Evolutionary conservation across 306 rosid species (phyloP), one percentile per base, ranked within the genome.

Genomic region (Cucumis hystrix): DNA sequence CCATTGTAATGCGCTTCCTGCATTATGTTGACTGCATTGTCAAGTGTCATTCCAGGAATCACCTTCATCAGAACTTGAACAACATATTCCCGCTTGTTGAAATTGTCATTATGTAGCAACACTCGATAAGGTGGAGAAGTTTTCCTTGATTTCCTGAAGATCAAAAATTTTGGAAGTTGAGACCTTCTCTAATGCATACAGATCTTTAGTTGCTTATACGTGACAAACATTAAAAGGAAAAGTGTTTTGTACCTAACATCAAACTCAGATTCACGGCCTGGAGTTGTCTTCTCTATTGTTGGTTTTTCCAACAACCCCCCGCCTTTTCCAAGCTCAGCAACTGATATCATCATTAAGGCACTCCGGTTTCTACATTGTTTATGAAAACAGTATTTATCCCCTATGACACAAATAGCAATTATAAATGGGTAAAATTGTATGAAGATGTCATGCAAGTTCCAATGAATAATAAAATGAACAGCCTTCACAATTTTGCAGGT

Each of bases 31-130:
- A 93, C 97, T 1, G 98, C 98, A 81, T 69, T 88, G 85, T 93
- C 98, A 54, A 93, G 37, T 4, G 96, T 91, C 98, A 93, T 93
- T 83, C 96, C 98, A 0, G 97, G 98, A 76, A 93, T 93, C 62
- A 93, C 98, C 82, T 93, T 93, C 98, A 93, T 91, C 83, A 93
- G 77, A 71, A 93, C 98, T 85, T 93, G 96, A 54, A 93, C 98
- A 45, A 93, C 98, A 30, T 93, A 93, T 85, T 93, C 97, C 58
- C 98, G 81, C 88, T 91, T 93, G 77, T 93, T 93, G 43, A 39
- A 90, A 86, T 91, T 84, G 84, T 93, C 98, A 51, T 93, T 93
- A 57, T 93, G 98, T 78, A 93, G 86, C 80, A 93, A n/a, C 52
- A 93, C 97, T 30, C 92, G 84, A 61, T 88, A 93, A 1, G 98